Base-by-base conservation (phyloP, 257 asterid genomes). In the Solanum tarijense region DNA sequence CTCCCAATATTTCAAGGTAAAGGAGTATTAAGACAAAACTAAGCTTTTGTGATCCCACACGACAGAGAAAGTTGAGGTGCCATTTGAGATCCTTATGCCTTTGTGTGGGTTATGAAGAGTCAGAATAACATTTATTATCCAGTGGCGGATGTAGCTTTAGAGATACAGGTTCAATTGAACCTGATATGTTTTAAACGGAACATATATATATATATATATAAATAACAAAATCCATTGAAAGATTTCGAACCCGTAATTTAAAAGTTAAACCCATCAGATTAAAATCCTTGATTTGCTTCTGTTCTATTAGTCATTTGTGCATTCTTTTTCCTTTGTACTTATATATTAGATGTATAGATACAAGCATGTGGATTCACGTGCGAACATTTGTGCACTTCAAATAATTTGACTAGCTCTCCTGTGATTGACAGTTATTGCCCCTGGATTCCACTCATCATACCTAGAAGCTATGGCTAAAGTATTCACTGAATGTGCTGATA, bases 381-480 rank as follows among this genome's bases (percentile, higher is more conserved):
- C 20, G 7, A 13, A 48, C 41, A 82, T 48, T 18, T 46, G 69
- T 31, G 18, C 69, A 29, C 31, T 14, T 79, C 41, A 82, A 48
- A 48, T 82, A 29, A 18, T 82, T 82, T 82, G 41, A 48, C 34
- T 82, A 82, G 86, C 69, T 83, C 34, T 20, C 46, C 65, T 65
- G 34, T 38, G 41, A 23, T 43, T 69, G 88, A 62, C 97, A 97
- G 99, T 96, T 89, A 96, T 97, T 90, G 93, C 99, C 90, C 98
- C 99, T 75, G 99, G 95, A 60, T 97, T 97, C 89, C 99, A 97
- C 86, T 89, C 95, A 11, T 92, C 94, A 83, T 97, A 96, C 94
- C 92, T 97, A 94, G 99, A 97, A 94, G 97, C 99, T 62, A 97
- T 97, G 99, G 93, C 93, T 88, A 95, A 92, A 94, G 92, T 97